Evolutionary conservation across 169 alveolate genomes (phyloP).

Genomic region (Eimeria tenella): DNA sequence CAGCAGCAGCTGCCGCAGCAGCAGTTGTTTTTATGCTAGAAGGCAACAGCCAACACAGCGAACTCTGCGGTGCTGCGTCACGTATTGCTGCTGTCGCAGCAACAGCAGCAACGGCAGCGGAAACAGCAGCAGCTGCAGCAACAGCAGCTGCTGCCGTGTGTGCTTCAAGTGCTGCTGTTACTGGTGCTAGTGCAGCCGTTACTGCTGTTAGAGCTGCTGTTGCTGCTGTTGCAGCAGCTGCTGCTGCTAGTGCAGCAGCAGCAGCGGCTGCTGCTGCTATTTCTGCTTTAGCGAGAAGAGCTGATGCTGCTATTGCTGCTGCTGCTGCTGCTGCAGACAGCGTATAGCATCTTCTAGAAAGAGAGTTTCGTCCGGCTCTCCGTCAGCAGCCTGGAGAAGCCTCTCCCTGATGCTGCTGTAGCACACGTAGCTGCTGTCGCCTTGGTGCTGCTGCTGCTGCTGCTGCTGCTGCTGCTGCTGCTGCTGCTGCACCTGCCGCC

Average conservation of each 20-base stretch:
- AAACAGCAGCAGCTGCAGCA: too few relatives aligned
- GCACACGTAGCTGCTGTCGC: background rate
- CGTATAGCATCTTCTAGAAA: constrained; percentile 6
- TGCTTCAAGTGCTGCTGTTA: too few relatives aligned
- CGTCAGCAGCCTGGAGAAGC: constrained; percentile 33
- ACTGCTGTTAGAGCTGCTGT: background rate
- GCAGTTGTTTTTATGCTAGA: too few relatives aligned
- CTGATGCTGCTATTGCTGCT: background rate
- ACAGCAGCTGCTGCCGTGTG: background rate
- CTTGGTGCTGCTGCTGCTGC: constrained; percentile 19
- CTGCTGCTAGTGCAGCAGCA: background rate
- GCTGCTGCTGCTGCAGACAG: constrained; percentile 4
- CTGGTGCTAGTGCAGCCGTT: background rate
- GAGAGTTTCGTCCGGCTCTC: constrained; percentile 39
- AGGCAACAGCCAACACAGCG: too few relatives aligned
- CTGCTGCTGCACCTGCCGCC: background rate
- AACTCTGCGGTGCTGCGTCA: too few relatives aligned
- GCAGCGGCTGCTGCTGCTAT: background rate
- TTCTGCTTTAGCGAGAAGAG: background rate
- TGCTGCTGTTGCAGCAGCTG: background rate
- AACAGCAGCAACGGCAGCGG: too few relatives aligned
- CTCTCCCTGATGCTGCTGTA: constrained; percentile 31
- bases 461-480: constrained; percentile 30
- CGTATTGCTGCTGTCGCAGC: too few relatives aligned
- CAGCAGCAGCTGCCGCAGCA: too few relatives aligned